Base-by-base conservation (phyloP, 805 yeast genomes). In the Yarrowia sp. region DNA sequence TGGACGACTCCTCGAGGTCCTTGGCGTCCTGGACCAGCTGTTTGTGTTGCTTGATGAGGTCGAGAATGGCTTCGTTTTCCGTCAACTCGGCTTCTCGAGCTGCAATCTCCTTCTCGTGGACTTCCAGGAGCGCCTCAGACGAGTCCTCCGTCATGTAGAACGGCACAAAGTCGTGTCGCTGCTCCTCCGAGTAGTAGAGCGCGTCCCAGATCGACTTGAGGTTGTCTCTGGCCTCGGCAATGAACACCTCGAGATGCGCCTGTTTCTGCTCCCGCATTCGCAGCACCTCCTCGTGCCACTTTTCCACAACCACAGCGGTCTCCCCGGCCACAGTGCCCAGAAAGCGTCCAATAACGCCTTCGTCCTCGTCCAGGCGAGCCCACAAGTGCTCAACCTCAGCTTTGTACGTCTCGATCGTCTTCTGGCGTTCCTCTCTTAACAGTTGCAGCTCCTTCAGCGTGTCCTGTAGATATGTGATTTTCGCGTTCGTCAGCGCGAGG, bases 1-100 rank as follows among this genome's bases (percentile, higher is more conserved):
- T 86, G 1, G 87, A 81, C 4, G 94, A 84, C 64, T 84, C 87
- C 35, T 80, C 86, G 36, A 94, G 78, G 49, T 81, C 81, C 1
- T 71, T 66, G 64, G 87, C 87, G 66, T 90, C 96, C 13, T 76
- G 73, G 39, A 84, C 71, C 24, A 91, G 72, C 2, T 78, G 80
- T 44, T 81, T 76, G 65, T 88, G 79, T 46, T 80, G 81, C 4
- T 80, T 77, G 29, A 87, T 81, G n/a, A 81, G 72, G 12, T 76
- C 74, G 41, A 90, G 72, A 6, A 90, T 76, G 0, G 86, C 84
- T 65, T 80, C 79, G 64, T 84, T 79, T 4, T 77, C 71, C 21
- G 78, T 78, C 44, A 79, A 77, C 58, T 85, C 82, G 3, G 70
- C 70, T 60, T 84, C 78, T 29, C 93, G 74, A 6, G 73, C 71